These are phyloP conservation scores for Exophiala viscosa DNA, from an alignment of 2,329 filamentous ascomycete genomes.

Conservation along the genomic window DNA sequence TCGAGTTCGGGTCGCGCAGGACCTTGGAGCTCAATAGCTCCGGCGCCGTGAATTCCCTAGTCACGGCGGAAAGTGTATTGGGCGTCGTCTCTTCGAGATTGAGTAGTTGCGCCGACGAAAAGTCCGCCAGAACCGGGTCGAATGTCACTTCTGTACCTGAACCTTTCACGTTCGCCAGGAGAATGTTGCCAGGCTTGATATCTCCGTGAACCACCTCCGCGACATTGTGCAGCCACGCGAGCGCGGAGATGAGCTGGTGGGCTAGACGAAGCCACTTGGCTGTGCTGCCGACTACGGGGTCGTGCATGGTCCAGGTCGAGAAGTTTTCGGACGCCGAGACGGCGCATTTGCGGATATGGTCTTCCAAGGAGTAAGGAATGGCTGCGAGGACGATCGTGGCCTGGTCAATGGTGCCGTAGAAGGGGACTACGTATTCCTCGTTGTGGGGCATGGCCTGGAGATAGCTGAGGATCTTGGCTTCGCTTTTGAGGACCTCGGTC, in stretches of 20 bases:
- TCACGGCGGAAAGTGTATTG: slow-evolving; percentile 38
- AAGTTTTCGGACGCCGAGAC: slow-evolving; percentile 29
- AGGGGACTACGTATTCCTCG: slow-evolving; percentile 41
- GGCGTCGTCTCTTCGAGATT: slow-evolving; percentile 15
- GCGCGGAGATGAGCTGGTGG: slow-evolving; percentile 38
- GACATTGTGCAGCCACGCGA: slow-evolving; percentile 43
- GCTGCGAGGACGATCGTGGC: slow-evolving; percentile 44
- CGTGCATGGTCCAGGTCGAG: slow-evolving; percentile 43
- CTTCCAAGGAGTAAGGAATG: slow-evolving; percentile 41
- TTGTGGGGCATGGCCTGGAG: slow-evolving; percentile 34
- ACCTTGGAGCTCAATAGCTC: slow-evolving; percentile 39
- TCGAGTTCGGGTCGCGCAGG: slow-evolving; percentile 33
- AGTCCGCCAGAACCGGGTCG: slow-evolving; percentile 42
- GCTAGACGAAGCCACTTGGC: slow-evolving; percentile 40
- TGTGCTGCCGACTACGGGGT: slow-evolving; percentile 41
- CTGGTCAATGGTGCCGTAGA: slow-evolving; percentile 42
- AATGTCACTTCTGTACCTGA: slow-evolving; percentile 6
- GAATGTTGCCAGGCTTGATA: slow-evolving; percentile 47
- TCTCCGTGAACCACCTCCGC: slow-evolving; percentile 46
- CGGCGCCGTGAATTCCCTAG: slow-evolving; percentile 45
- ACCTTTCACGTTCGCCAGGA: slow-evolving; percentile 32
- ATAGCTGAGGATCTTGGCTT: slow-evolving; percentile 42
- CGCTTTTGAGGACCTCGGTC: slow-evolving; percentile 38
- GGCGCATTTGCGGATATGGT: slow-evolving; percentile 39
- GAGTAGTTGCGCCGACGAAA: slow-evolving; percentile 40